Percentiles rank a stretch among this genome's conserved stretches.
Evolutionary conservation across 176 grass and related monocot species (phyloP).

Genomic region (Coix lacrymajobi): DNA sequence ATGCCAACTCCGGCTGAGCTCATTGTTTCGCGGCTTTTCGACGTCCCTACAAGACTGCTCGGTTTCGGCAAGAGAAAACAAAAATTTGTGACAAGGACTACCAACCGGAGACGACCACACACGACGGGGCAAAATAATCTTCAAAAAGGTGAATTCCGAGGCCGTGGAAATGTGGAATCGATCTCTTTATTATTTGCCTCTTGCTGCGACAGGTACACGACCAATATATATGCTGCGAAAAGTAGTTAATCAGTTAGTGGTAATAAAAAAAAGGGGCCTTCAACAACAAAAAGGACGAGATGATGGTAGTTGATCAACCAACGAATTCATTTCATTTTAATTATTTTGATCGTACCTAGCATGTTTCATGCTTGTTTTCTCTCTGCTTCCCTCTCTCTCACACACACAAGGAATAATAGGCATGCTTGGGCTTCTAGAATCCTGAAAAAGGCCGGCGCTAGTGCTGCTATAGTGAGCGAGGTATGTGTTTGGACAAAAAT

Average conservation of each 20-base stretch:
- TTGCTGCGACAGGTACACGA: neutral
- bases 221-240: neutral
- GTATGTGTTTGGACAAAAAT: neutral
- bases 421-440: constrained; percentile 15
- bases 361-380: neutral
- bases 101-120: neutral
- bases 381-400: too few relatives aligned
- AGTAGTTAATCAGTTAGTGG: neutral
- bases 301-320: neutral
- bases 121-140: neutral
- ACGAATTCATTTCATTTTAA: neutral
- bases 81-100: neutral
- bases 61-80: neutral
- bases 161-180: too few relatives aligned
- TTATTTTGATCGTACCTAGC: too few relatives aligned
- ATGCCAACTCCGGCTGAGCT: neutral
- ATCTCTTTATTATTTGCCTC: neutral
- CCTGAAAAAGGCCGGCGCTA: neutral
- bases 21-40: constrained; percentile 27
- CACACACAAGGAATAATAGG: neutral
- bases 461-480: neutral
- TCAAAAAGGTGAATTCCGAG: neutral
- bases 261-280: neutral
- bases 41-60: neutral
- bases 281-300: neutral